Percentiles rank a stretch among this genome's conserved stretches.
phyloP scores from a whole-genome alignment of 176 grass and related monocot genomes.

The Bothriochloa decipiens region DNA sequence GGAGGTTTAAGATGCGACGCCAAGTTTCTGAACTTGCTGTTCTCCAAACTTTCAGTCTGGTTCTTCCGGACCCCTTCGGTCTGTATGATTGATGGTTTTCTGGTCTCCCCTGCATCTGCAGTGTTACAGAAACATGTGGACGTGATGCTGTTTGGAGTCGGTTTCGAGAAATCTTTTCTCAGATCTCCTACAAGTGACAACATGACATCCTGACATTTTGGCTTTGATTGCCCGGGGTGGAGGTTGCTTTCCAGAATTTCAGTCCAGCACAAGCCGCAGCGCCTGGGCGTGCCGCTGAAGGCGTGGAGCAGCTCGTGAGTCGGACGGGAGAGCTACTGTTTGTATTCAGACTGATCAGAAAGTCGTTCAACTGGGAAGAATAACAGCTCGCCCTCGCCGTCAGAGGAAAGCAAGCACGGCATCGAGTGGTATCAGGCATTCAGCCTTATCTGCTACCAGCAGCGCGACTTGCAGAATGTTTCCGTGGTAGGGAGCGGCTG shows the following conservation, averaged over 20 bases:
- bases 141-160: neutral
- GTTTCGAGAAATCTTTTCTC: conserved; percentile 29
- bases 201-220: conserved; percentile 6
- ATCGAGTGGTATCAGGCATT: neutral
- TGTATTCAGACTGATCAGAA: neutral
- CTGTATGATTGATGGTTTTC: neutral
- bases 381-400: neutral
- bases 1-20: neutral
- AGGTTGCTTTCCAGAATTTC: neutral
- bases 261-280: neutral
- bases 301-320: neutral
- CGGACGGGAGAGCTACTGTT: conserved; percentile 3
- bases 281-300: neutral
- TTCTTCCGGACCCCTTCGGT: neutral
- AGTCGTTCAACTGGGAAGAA: conserved; percentile 17
- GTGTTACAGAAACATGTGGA: conserved; percentile 3
- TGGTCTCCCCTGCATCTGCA: neutral
- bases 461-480: neutral
- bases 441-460: neutral
- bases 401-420: neutral
- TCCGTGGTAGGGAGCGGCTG: neutral
- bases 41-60: neutral
- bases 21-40: conserved; percentile 3
- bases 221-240: neutral
- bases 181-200: conserved; percentile 22